Base-by-base conservation (phyloP, 352 stramenopile species). In the Globisporangium takayamanum region DNA sequence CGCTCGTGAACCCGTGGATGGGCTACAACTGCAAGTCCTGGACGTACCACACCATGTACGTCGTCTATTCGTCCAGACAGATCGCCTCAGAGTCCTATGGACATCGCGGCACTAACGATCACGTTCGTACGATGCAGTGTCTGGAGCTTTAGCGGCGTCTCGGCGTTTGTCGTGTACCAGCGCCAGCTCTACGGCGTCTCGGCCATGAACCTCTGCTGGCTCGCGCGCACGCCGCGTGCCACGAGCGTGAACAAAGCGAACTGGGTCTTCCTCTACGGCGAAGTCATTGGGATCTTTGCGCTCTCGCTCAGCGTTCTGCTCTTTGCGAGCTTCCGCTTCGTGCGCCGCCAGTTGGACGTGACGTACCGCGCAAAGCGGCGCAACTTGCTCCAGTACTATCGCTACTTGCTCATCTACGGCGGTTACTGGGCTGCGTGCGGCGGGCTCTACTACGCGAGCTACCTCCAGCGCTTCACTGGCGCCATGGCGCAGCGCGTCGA, bases 1-100 rank as follows among this genome's bases (percentile, higher is more conserved):
- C 82, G 53, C 79, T 94, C 47, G 82, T 94, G 47, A 92, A 94
- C 62, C 84, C 84, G 7, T 92, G 84, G 84, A 92, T 92, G 80
- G 82, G 84, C 52, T 94, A 94, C 66, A 73, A 79, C 14, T 91
- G 84, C 76, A 94, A 94, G 59, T 74, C 82, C 15, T 89, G 84
- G 80, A 69, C 80, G 26, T 92, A 94, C 60, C 84, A 94, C 48
- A 82, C 64, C 33, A 88, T 92, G 84, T 92, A 73, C 57, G 76
- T 60, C 5, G 28, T 28, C 22, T n/a, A 14, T n/a, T 26, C 42
- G 22, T 22, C 22, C 22, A 22, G 22, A 22, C 22, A 22, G 22
- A 22, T 22, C 22, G 22, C 22, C 22, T 22, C 22, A 22, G 22
- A 22, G 22, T 22, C 22, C 22, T 22, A 22, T 22, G 22, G 0